Conservation (phyloP, 805 yeast species). For the Schwanniomyces polymorphus region DNA sequence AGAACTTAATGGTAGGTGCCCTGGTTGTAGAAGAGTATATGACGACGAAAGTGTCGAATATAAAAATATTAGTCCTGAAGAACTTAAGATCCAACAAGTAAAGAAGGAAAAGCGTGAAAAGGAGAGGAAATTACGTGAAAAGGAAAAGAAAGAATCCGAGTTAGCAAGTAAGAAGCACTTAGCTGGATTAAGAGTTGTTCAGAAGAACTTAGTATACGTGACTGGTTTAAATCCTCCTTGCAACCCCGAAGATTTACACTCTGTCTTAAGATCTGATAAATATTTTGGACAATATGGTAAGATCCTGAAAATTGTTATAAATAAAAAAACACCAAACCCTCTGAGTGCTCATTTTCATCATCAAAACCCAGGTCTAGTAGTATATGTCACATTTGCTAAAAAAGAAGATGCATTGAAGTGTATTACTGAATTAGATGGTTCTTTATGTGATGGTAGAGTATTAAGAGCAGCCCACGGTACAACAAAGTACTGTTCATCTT, state of each 20-base stretch:
- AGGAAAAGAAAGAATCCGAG: constrained; percentile 89
- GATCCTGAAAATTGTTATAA: constrained; percentile 89
- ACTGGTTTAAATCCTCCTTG: constrained; percentile 90
- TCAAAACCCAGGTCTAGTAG: constrained; percentile 81
- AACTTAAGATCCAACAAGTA: constrained; percentile 76
- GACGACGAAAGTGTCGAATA: constrained; percentile 93
- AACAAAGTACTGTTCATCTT: constrained; percentile 96
- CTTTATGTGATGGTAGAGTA: constrained; percentile 85
- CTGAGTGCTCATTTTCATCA: constrained; percentile 33
- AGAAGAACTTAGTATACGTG: constrained; percentile 93
- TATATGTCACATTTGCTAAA: constrained; percentile 87
- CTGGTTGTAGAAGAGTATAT: constrained; percentile 93
- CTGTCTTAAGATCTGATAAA: constrained; percentile 80
- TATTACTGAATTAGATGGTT: constrained; percentile 89
- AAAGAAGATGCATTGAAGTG: constrained; percentile 96
- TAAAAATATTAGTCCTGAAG: constrained; percentile 80
- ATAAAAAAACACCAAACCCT: constrained; percentile 63
- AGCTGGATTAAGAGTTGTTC: constrained; percentile 98
- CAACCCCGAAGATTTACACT: constrained; percentile 78
- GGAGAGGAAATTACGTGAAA: constrained; percentile 81
- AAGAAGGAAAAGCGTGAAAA: constrained; percentile 80
- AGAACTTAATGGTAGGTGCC: constrained; percentile 93
- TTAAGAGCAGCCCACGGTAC: constrained; percentile 97
- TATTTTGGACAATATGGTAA: constrained; percentile 99
- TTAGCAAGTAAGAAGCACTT: constrained; percentile 81